Evolutionary conservation across 331 rosid species (phyloP), one percentile per base, ranked within the genome.

Genomic region (Acacia concinna): DNA sequence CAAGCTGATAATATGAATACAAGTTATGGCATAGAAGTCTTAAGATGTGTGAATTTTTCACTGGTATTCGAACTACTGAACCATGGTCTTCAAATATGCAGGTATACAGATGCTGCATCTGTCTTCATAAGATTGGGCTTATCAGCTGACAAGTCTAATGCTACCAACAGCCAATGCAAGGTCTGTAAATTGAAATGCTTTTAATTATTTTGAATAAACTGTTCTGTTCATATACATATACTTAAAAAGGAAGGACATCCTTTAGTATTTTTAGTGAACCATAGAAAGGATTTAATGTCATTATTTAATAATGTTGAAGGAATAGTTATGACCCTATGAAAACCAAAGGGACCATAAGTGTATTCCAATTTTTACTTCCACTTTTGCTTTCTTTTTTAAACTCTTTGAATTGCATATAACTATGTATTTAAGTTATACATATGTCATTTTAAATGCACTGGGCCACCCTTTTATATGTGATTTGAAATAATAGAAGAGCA

Each of bases 141-240:
- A 85, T 90, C 97, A 27, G 99, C 99, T 75, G 98, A 96, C 86
- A 90, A 93, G 74, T 87, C 92, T 84, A 91, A 89, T 83, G 99
- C 99, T 63, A 83, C 93, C 76, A 88, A 93, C 78, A 93, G 96
- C 86, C 98, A 95, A 65, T 86, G 87, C 89, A 96, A 93, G 99
- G 99, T 95, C 82, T 59, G 79, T 25, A 86, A 56, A 15, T 69
- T 62, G 31, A 64, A 15, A 43, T 44, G n/a, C n/a, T 67, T 23
- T 60, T 40, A 28, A 21, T 60, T 28, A 23, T 41, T 68, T 62
- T 47, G 30, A 32, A 44, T 23, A 12, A 32, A 35, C 10, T 52
- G 44, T 66, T 70, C 27, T 12, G 25, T 51, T 57, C 10, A 46
- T 32, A 14, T 18, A n/a, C n/a, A 11, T 35, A 7, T 27, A 21